Evolutionary conservation across 2,329 filamentous ascomycete genomes (phyloP), one percentile per base, ranked within the genome.

Genomic region (Exophiala dermatitidis): DNA sequence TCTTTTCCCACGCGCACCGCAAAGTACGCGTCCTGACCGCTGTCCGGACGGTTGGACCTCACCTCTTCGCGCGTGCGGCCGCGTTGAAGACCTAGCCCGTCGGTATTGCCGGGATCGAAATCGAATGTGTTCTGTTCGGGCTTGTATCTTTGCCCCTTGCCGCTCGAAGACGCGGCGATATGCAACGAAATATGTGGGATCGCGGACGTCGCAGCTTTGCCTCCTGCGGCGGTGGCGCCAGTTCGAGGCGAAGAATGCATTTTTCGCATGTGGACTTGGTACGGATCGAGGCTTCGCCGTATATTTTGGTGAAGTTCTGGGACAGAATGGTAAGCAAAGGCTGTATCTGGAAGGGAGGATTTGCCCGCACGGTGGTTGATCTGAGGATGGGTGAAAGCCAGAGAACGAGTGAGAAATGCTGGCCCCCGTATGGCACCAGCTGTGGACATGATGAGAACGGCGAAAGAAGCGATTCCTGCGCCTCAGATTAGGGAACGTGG

Each of bases 21-120:
- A 71, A 98, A 98, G 74, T 96, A 97, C 53, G 93, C 88, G 77
- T 98, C 93, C 71, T 98, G 90, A 10, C 93, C 93, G 47, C 87
- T 93, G 54, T 82, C 85, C 46, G 85, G 87, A 28, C 86, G 82
- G 58, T 74, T 77, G 61, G 74, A 75, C 67, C 82, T 81, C 65
- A 79, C 75, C 61, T 77, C 81, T 75, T 69, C 82, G 76, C 66
- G 64, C 60, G 66, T 67, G 58, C 60, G 62, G 12, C 67, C 68
- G 6, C 54, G 54, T 45, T 71, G 66, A 4, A 68, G 38, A 38
- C 69, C 72, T 3, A 74, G 62, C 2, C 66, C 68, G 50, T 68
- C 65, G 5, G 67, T 66, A 46, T 62, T 52, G 3, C 57, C 53
- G 1, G 82, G 82, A 59, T 85, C 82, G 72, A 88, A 90, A 65